Evolutionary conservation across 2,329 filamentous ascomycete genomes (phyloP).

Genomic region (Monilinia laxa): DNA sequence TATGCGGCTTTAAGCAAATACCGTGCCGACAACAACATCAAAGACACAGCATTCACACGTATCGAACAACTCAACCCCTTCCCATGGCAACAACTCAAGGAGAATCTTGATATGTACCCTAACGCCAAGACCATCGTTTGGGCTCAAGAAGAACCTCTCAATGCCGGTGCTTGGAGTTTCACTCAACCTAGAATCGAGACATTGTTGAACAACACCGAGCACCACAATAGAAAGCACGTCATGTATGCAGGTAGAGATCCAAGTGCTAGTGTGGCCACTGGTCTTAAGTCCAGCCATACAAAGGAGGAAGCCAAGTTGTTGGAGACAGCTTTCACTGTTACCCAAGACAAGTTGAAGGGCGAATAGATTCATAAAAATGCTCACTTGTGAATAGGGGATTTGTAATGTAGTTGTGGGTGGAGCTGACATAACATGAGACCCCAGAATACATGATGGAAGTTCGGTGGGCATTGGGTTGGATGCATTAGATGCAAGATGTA

Average conservation of each 20-base stretch:
- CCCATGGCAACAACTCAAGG: slow-evolving; percentile 94
- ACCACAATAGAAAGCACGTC: slow-evolving; percentile 92
- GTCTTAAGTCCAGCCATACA: slow-evolving; percentile 80
- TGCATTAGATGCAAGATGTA: slow-evolving; percentile 30
- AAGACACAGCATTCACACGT: slow-evolving; percentile 89
- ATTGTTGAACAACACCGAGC: slow-evolving; percentile 84
- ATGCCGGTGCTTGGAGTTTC: slow-evolving; percentile 95
- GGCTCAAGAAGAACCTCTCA: slow-evolving; percentile 96
- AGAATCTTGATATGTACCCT: slow-evolving; percentile 95
- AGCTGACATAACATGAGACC: slow-evolving; percentile 1
- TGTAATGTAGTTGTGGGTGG: slow-evolving; percentile 21
- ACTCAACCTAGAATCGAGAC: slow-evolving; percentile 98
- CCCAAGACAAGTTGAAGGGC: slow-evolving; percentile 68
- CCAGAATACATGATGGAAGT: slow-evolving; percentile 1
- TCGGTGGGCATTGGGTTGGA: slow-evolving; percentile 9
- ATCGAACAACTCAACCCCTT: slow-evolving; percentile 98
- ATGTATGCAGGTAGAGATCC: slow-evolving; percentile 96
- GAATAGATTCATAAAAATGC: slow-evolving; percentile 34
- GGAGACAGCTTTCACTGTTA: slow-evolving; percentile 62
- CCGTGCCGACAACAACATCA: slow-evolving; percentile 80
- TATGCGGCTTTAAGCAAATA: slow-evolving; percentile 89
- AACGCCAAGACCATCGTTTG: slow-evolving; percentile 98
- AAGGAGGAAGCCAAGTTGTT: slow-evolving; percentile 91
- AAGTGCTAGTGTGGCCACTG: slow-evolving; percentile 90
- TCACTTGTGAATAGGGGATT: neutral